These are phyloP conservation scores for Fusarium sp. DNA, from an alignment of 2,329 filamentous ascomycete genomes.

Conservation along the genomic window DNA sequence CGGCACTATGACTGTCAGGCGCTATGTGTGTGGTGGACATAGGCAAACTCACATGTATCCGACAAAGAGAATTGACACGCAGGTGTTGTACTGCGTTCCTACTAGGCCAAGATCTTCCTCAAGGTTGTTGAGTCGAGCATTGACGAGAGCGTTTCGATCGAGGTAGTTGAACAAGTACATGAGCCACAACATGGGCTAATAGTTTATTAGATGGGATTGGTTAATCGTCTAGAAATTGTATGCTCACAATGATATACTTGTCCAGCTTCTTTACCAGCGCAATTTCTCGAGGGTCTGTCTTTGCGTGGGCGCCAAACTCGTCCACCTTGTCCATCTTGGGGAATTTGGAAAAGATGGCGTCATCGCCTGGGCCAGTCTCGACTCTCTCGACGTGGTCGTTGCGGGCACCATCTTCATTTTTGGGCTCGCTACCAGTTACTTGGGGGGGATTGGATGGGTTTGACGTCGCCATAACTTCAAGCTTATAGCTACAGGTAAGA, in stretches of 20 bases:
- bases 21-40: too few species aligned
- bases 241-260: conserved; percentile 34
- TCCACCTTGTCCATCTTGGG: conserved; percentile 41
- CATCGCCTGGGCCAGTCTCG: conserved; percentile 26
- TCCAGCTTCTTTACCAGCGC: conserved; percentile 40
- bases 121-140: conserved; percentile 66
- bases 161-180: conserved; percentile 60
- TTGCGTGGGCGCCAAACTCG: conserved; percentile 40
- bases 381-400: conserved; percentile 34
- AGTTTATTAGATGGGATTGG: not conserved
- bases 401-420: not conserved
- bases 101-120: conserved; percentile 64
- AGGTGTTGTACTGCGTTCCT: conserved; percentile 54
- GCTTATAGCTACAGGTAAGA: fast-evolving
- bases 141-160: conserved; percentile 68
- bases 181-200: conserved; percentile 51
- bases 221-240: too few species aligned
- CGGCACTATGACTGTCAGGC: conserved; percentile 7
- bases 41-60: conserved; percentile 51
- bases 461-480: not conserved
- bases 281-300: conserved; percentile 42
- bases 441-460: not conserved
- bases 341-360: conserved; percentile 32
- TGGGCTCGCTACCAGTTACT: not conserved
- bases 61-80: conserved; percentile 53